Conservation (phyloP, 257 asterid species). For the Lavandula angustifolia region DNA sequence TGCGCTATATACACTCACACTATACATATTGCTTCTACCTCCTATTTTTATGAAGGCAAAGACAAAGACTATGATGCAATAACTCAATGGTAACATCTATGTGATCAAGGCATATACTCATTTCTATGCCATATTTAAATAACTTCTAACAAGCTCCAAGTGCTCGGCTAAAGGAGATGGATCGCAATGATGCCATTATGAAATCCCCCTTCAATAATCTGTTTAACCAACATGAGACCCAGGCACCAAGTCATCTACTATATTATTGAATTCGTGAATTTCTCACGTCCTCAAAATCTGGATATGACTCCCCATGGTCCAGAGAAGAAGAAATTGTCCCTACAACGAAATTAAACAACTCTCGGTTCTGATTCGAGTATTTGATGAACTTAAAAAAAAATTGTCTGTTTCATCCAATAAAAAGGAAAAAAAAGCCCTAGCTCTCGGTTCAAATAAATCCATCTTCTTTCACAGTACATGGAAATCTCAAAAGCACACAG, state of each 20-base stretch:
- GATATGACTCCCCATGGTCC: background rate
- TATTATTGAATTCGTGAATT: too few relatives aligned
- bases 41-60: background rate
- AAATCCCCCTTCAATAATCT: conserved; percentile 6
- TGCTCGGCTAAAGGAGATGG: conserved; percentile 2
- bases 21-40: too few relatives aligned
- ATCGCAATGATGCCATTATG: background rate
- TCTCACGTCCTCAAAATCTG: background rate
- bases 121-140: background rate
- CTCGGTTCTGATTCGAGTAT: background rate
- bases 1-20: too few relatives aligned
- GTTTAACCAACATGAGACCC: background rate
- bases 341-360: background rate
- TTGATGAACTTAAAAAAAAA: background rate
- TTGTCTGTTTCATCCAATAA: background rate
- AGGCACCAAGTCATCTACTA: background rate
- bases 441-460: conserved; percentile 8
- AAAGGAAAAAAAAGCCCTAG: background rate
- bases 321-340: background rate
- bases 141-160: conserved; percentile 9
- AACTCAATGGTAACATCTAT: background rate
- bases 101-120: background rate
- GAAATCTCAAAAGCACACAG: too few relatives aligned
- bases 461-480: background rate
- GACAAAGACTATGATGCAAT: background rate